A percentile compares a stretch with the other conserved stretches of the same genome.
phyloP scores from a whole-genome alignment of 202 grass and related monocot genomes.

The Setaria italica region DNA sequence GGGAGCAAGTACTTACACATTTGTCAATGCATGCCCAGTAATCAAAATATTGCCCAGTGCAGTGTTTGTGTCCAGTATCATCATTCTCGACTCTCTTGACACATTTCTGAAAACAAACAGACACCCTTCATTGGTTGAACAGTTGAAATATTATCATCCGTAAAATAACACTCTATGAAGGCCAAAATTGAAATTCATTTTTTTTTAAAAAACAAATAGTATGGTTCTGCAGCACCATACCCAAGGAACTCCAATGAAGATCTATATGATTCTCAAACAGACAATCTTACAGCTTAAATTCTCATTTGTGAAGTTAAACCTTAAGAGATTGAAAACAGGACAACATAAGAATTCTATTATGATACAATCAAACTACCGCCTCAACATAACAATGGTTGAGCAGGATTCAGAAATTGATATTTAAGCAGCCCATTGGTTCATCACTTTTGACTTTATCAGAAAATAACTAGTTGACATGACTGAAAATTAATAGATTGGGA shows the following conservation, averaged over 20 bases:
- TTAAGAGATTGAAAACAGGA: neutral
- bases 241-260: neutral
- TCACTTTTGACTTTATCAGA: neutral
- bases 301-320: neutral
- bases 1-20: slow-evolving; percentile 62
- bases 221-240: neutral
- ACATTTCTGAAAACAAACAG: slow-evolving; percentile 61
- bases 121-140: slow-evolving; percentile 5
- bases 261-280: slow-evolving; percentile 8
- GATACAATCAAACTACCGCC: neutral
- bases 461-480: neutral
- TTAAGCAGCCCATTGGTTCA: neutral
- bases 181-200: neutral
- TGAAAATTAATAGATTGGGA: neutral
- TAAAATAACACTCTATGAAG: neutral
- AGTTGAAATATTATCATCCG: neutral
- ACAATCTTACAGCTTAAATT: slow-evolving; percentile 13
- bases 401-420: neutral
- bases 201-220: neutral
- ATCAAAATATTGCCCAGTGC: slow-evolving; percentile 95
- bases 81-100: slow-evolving; percentile 77
- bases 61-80: slow-evolving; percentile 85
- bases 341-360: neutral
- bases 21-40: slow-evolving; percentile 84
- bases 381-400: neutral